Base-by-base conservation (phyloP, 208 protist species). In the Leishmania guyanensis region DNA sequence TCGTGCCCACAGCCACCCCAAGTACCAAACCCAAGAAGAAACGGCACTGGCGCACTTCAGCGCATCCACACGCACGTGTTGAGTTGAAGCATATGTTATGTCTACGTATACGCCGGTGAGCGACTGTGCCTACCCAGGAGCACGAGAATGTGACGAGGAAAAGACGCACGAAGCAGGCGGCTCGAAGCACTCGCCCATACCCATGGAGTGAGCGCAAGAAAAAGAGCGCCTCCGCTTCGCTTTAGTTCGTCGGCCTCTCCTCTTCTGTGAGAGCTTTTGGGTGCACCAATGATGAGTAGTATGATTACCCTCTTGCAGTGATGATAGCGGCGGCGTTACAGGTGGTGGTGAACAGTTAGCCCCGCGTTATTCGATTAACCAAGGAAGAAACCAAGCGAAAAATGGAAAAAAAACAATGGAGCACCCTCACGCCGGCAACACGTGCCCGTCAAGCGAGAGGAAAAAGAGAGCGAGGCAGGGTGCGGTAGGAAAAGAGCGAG, bases 361-460 rank as follows among this genome's bases (percentile, higher is more conserved):
- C n/a, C 22, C 22, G 68, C 68, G 68, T 72, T 72, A 72, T 72
- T 72, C 68, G 68, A 48, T 72, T 72, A 50, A 33, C 36, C 33
- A 72, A 29, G 6, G 17, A 2, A 12, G 29, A 58, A 33, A 51
- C 69, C 20, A 51, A 20, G 36, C 39, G 5, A 53, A 17, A 66
- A 36, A 77, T 48, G 51, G 5, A n/a, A 10, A 20, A 22, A 17
- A 66, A 78, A 46, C 22, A 29, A 50, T 14, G 26, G 17, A 50
- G 8, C 66, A 16, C 29, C 20, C 2, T 26, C 71, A 69, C 53
- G 5, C 53, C 29, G 17, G 43, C 43, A 50, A 33, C 68, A 46
- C 43, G 68, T 26, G 56, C 39, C 53, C 75, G 56, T 69, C 58
- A n/a, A 33, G 51, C 29, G 54, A 65, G 54, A 65, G 29, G 73